A percentile compares a stretch with the other conserved stretches of the same genome.
phyloP scores from a whole-genome alignment of 148 eudicot species.

The Tetragonia tetragonoides region DNA sequence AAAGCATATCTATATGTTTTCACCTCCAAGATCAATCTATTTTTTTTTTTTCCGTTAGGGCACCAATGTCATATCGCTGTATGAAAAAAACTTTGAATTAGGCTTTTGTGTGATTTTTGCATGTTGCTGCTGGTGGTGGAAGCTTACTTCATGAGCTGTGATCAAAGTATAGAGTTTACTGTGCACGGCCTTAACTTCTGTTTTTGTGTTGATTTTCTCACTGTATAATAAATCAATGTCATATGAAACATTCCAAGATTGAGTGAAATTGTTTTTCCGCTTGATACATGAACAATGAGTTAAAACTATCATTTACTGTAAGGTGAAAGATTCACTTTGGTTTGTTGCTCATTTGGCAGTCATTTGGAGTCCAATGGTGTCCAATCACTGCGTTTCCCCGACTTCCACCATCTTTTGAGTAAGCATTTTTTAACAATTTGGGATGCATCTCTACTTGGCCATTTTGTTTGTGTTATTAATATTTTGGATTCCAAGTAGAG shows the following conservation, averaged over 20 bases:
- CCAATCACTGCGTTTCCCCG: constrained; percentile 71
- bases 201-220: neutral
- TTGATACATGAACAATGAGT: neutral
- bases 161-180: neutral
- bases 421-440: constrained; percentile 39
- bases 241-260: neutral
- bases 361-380: constrained; percentile 95
- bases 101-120: neutral
- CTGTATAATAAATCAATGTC: neutral
- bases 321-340: constrained; percentile 12
- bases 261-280: neutral
- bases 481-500: neutral
- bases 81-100: no score
- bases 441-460: neutral
- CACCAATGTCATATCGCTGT: no score
- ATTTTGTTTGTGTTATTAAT: no score
- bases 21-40: no score
- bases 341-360: constrained; percentile 50
- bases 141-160: neutral
- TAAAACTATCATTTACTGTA: neutral
- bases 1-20: no score
- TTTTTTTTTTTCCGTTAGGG: no score
- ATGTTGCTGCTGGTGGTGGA: constrained; percentile 11
- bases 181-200: neutral
- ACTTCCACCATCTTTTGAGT: constrained; percentile 76